phyloP scores from a whole-genome alignment of 805 yeast species.

The Saccharomycopsis selenospora region DNA sequence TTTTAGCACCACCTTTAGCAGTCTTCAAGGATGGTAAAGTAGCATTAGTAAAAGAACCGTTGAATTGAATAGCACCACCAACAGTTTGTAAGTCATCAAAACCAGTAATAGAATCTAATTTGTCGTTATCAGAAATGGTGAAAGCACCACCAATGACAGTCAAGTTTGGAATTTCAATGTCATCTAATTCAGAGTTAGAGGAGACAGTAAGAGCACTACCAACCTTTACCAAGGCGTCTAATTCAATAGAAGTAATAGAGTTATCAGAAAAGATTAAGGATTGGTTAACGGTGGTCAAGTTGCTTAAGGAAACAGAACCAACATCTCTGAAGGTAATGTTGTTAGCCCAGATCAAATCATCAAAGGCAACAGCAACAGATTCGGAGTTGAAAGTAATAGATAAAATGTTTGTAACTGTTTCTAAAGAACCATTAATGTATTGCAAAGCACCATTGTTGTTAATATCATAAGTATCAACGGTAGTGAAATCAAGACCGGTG shows the following conservation, averaged over 20 bases:
- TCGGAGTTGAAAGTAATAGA: slow-evolving; percentile 83
- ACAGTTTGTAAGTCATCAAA: slow-evolving; percentile 67
- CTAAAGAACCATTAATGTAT: slow-evolving; percentile 62
- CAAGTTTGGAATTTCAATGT: slow-evolving; percentile 62
- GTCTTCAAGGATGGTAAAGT: slow-evolving; percentile 63
- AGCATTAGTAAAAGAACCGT: slow-evolving; percentile 77
- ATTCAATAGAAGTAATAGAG: slow-evolving; percentile 48
- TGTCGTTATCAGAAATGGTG: slow-evolving; percentile 76
- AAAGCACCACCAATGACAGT: slow-evolving; percentile 88
- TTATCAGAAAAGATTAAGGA: slow-evolving; percentile 76
- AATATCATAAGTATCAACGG: slow-evolving; percentile 54
- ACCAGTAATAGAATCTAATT: slow-evolving; percentile 57
- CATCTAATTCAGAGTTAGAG: slow-evolving; percentile 66
- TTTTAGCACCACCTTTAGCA: slow-evolving; percentile 88
- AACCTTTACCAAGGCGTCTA: slow-evolving; percentile 49
- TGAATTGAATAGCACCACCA: slow-evolving; percentile 81
- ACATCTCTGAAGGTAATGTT: slow-evolving; percentile 81
- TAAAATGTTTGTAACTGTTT: slow-evolving; percentile 65
- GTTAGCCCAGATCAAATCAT: slow-evolving; percentile 75
- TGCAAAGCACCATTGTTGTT: slow-evolving; percentile 85
- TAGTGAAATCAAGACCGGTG: slow-evolving; percentile 45
- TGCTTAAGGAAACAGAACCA: slow-evolving; percentile 59
- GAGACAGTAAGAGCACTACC: slow-evolving; percentile 78
- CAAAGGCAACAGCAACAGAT: slow-evolving; percentile 59
- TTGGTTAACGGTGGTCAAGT: slow-evolving; percentile 67